These are phyloP conservation scores for Pseudogymnoascus sp. DNA, from an alignment of 2,329 filamentous ascomycete genomes.

Conservation along the genomic window DNA sequence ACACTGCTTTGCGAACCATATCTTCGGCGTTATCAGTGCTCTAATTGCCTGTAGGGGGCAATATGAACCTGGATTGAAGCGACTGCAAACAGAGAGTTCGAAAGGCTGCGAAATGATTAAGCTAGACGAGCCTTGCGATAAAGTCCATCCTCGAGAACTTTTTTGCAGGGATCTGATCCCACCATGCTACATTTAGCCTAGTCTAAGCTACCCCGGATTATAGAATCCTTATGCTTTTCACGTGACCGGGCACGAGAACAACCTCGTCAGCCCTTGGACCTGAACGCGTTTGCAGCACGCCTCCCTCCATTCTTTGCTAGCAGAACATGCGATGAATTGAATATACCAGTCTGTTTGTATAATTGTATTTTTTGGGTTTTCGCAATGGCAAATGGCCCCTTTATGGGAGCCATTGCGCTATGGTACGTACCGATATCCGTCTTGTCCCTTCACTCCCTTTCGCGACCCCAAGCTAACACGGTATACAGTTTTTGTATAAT, in stretches of 20 bases:
- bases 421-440: conserved; percentile 1
- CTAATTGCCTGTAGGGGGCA: conserved; percentile 9
- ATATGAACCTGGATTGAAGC: conserved; percentile 11
- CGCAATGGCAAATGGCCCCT: conserved; percentile 3
- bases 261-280: neutral
- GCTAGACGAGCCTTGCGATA: conserved; percentile 9
- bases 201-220: neutral
- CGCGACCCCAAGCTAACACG: neutral
- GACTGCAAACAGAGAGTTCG: neutral
- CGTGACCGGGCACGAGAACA: neutral
- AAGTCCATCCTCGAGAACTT: conserved; percentile 1
- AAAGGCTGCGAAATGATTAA: conserved; percentile 9
- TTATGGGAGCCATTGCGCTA: neutral
- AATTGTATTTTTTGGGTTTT: neutral
- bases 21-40: neutral
- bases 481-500: conserved; percentile 8
- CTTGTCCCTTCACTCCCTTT: neutral
- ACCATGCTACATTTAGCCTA: neutral
- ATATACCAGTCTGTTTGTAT: neutral
- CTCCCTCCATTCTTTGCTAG: neutral
- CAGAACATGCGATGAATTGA: neutral
- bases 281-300: neutral
- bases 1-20: conserved; percentile 16
- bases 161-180: neutral
- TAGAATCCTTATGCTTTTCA: neutral